These are phyloP conservation scores for Cladophialophora psammophila DNA, from an alignment of 2,329 filamentous ascomycete genomes.

Conservation along the genomic window DNA sequence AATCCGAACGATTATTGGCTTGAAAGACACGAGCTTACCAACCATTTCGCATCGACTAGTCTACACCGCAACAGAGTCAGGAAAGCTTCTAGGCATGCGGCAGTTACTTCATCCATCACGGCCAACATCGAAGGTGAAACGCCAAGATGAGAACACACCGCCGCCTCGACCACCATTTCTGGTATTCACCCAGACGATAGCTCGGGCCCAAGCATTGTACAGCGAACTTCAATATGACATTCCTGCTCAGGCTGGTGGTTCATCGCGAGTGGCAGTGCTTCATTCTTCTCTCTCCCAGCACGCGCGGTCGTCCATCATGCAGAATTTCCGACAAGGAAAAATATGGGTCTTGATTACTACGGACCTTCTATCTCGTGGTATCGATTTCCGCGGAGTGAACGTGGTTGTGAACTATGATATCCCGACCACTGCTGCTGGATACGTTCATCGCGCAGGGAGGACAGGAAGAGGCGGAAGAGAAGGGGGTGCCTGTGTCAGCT, in stretches of 20 bases:
- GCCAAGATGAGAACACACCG: conserved; percentile 58
- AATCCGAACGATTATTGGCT: conserved; percentile 86
- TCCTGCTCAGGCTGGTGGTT: conserved; percentile 82
- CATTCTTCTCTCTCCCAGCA: conserved; percentile 84
- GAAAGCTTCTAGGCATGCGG: conserved; percentile 88
- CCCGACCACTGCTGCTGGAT: conserved; percentile 85
- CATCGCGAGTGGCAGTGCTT: conserved; percentile 83
- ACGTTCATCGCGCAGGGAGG: conserved; percentile 91
- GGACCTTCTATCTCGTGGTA: conserved; percentile 86
- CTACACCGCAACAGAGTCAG: conserved; percentile 91
- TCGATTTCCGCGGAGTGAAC: conserved; percentile 95
- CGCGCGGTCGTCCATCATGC: conserved; percentile 81
- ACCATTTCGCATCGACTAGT: conserved; percentile 88
- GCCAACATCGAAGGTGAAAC: conserved; percentile 53
- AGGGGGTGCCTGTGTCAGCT: conserved; percentile 88
- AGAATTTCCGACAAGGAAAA: conserved; percentile 86
- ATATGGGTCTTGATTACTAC: conserved; percentile 98
- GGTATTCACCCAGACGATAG: conserved; percentile 95
- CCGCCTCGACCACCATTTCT: conserved; percentile 84
- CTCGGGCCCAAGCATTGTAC: conserved; percentile 84
- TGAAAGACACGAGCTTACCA: conserved; percentile 94
- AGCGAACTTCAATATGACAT: conserved; percentile 95
- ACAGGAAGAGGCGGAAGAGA: conserved; percentile 87
- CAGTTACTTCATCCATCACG: conserved; percentile 78
- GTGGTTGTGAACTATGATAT: conserved; percentile 98